These are phyloP conservation scores for Schwanniomyces sp. DNA, from an alignment of 805 yeast species.

Conservation along the genomic window DNA sequence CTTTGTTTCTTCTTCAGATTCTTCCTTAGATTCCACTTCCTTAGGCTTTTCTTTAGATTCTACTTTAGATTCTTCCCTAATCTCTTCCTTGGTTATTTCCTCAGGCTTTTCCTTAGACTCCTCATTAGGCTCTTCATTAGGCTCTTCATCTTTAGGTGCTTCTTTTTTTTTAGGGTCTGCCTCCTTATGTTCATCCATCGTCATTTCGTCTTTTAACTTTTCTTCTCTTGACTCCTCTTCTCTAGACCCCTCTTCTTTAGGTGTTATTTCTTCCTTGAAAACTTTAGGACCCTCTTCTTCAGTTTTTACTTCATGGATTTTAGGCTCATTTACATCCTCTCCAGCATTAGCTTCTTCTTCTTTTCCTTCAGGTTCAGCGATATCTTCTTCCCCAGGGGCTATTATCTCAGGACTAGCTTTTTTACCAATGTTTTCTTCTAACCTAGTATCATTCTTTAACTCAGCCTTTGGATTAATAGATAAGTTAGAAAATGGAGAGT, in stretches of 20 bases:
- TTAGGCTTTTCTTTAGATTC: no score
- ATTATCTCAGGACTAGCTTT: neutral
- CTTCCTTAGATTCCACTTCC: no score
- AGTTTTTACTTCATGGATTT: no score
- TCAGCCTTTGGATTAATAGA: neutral
- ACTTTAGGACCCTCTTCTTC: neutral
- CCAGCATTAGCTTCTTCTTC: neutral
- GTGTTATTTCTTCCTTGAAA: neutral
- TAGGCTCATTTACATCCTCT: no score
- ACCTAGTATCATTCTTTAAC: neutral
- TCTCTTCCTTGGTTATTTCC: no score
- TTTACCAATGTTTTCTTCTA: neutral
- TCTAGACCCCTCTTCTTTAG: neutral
- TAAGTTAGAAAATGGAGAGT: neutral
- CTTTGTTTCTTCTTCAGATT: no score
- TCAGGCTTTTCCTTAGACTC: neutral
- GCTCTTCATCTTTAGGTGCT: neutral
- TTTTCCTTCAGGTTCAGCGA: neutral
- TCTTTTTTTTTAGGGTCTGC: neutral
- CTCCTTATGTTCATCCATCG: neutral
- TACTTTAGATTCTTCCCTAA: no score
- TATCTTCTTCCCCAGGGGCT: neutral
- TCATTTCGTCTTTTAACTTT: no score
- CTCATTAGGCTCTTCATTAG: neutral
- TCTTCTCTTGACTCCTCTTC: slow-evolving; percentile 1